phyloP scores from a whole-genome alignment of 2,329 filamentous ascomycete genomes.

The Paecilomyces niveus region DNA sequence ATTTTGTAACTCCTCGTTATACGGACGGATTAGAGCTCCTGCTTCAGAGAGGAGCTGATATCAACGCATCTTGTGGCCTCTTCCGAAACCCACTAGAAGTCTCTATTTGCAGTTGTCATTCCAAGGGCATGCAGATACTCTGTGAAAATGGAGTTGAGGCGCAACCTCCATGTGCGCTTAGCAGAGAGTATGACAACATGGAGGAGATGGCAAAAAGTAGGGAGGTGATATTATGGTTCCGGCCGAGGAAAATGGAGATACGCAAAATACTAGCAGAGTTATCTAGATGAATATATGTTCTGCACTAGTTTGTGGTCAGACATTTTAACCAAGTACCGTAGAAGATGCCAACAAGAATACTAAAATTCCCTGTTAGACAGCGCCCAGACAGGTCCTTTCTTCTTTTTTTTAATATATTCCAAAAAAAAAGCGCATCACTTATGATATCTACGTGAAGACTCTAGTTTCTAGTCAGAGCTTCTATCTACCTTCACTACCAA shows the following conservation, averaged over 20 bases:
- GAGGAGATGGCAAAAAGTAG: not conserved
- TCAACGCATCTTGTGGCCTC: not conserved
- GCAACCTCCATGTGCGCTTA: not conserved
- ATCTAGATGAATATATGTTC: not conserved
- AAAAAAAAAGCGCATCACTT: too few relatives aligned
- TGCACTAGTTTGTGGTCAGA: not conserved
- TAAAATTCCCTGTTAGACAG: too few relatives aligned
- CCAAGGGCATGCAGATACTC: not conserved
- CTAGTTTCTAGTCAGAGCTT: too few relatives aligned
- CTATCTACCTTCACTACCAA: too few relatives aligned
- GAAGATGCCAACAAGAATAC: too few relatives aligned
- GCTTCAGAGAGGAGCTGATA: not conserved
- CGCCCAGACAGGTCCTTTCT: too few relatives aligned
- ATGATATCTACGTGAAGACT: too few relatives aligned
- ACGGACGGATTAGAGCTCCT: not conserved
- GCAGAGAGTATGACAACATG: not conserved
- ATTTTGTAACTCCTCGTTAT: not conserved
- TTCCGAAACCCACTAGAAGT: not conserved
- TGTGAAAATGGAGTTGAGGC: not conserved
- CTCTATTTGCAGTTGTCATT: not conserved
- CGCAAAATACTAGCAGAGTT: not conserved
- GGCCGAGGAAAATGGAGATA: not conserved
- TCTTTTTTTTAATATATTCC: too few relatives aligned
- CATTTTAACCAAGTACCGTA: too few relatives aligned
- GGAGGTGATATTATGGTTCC: not conserved